Evolutionary conservation across 805 yeast species (phyloP), one percentile per base, ranked within the genome.

Genomic region (Nakazawaea populi): DNA sequence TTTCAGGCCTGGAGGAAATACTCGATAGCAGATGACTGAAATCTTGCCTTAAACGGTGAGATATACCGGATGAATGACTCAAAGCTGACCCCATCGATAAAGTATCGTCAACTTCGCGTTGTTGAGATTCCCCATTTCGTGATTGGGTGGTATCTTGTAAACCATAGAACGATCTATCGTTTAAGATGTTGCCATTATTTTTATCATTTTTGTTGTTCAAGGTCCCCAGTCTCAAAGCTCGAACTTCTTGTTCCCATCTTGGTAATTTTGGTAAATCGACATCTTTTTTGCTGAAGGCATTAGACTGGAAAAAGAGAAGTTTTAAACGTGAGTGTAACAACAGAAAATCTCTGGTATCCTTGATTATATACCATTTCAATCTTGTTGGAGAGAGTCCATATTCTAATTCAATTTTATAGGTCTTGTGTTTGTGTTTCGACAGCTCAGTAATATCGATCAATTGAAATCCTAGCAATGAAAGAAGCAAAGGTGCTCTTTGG

Each of bases 361-460:
- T 85, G 31, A 80, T 74, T 6, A 94, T 79, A 1, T 84, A 72
- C 99, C 99, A 94, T 58, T 80, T 79, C 58, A 90, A 70, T 49
- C 90, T 69, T 51, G 83, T 80, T 5, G 82, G 79, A 1, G 96
- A 96, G 34, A 90, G 80, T 6, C 98, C 99, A 61, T 94, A 94
- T 62, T 91, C 96, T 43, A 94, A 71, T 46, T 85, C 87, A n/a
- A 94, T 70, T 53, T 78, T 73, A 57, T 79, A 86, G 49, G 73
- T 76, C 51, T 68, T 58, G 48, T 72, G 75, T 52, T 71, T 73
- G 1, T 75, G 66, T 45, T 60, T 55, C 4, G 66, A 65, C 48
- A 58, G 71, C 51, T 66, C 64, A 37, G 55, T 47, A 8, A 74
- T 65, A 55, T 81, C 83, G 41, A 76, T 66, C 4, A 94, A 74